phyloP scores from a whole-genome alignment of 495 filamentous ascomycete species.

The Tuber aestivum region DNA sequence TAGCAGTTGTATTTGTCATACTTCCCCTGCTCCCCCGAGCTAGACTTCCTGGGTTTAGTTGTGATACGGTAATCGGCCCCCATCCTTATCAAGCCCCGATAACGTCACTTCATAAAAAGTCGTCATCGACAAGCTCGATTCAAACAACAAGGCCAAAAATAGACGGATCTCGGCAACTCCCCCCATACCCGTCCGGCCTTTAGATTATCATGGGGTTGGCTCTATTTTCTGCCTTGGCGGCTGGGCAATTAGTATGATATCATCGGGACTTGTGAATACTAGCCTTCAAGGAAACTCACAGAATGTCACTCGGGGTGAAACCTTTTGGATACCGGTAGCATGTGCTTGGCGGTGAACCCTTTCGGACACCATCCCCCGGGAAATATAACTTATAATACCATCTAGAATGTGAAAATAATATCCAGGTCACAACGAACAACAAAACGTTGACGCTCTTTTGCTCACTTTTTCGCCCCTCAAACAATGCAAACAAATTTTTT shows the following conservation, averaged over 20 bases:
- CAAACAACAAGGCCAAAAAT: background rate
- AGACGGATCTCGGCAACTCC: background rate
- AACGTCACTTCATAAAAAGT: background rate
- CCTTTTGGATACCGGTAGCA: no score
- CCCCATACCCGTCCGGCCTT: background rate
- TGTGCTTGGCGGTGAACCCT: no score
- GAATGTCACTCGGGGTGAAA: background rate
- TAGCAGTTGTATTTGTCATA: background rate
- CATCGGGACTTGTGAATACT: background rate
- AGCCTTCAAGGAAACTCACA: background rate
- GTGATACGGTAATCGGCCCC: no score
- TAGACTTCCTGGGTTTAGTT: no score
- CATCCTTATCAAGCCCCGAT: background rate
- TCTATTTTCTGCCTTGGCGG: background rate
- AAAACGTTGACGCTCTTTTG: no score
- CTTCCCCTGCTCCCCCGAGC: background rate
- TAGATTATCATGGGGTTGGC: background rate
- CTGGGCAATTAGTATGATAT: background rate
- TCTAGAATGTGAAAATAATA: no score
- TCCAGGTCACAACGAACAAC: no score
- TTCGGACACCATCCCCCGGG: no score
- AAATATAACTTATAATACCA: no score
- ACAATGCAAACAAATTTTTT: no score
- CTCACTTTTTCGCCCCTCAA: no score
- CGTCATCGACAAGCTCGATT: background rate